Evolutionary conservation across 1,284 basidiomycete genomes (phyloP), one percentile per base, ranked within the genome.

Genomic region (Sporisorium scitamineum): DNA sequence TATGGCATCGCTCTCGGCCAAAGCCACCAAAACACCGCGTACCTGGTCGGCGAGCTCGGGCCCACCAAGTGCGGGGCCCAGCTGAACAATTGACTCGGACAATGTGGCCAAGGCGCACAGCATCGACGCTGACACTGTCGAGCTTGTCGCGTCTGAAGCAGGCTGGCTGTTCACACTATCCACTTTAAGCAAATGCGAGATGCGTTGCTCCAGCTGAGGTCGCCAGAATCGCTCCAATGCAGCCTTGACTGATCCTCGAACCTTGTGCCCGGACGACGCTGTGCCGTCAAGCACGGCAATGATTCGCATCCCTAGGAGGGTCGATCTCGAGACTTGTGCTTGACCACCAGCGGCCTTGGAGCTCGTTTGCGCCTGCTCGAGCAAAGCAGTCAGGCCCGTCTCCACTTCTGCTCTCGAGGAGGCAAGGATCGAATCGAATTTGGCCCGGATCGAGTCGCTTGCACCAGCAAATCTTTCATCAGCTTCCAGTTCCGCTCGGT

Each of bases 211-310:
- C 27, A 71, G 18, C 27, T 52, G 52, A 16, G 69, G 59, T 37
- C 55, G 47, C 69, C 69, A 71, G 34, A 55, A 51, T 51, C 60
- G 54, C 16, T 71, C 69, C 47, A 71, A 26, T 13, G 63, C 63
- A 29, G 51, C 41, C 20, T 51, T 55, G 31, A 71, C 59, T 8
- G 69, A 52, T 26, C 27, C 31, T 39, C 69, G 62, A 27, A 54
- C 13, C 39, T 27, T 4, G 3, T 42, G 9, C 24, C 29, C 50
- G 18, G 54, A 24, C 7, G 44, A 24, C 0, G 26, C 22, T 29
- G 20, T 16, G 8, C 42, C n/a, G 11, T 61, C 41, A 37, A 71
- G 62, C 11, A 71, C 62, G n/a, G 69, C 58, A 10, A 62, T 47
- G 22, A 71, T 24, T 5, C 55, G 62, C 55, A 71, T 66, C 22